A percentile compares a stretch with the other conserved stretches of the same genome.
These are phyloP conservation scores for Amanita brunnescens DNA, from an alignment of 768 basidiomycete genomes.

Conservation along the genomic window DNA sequence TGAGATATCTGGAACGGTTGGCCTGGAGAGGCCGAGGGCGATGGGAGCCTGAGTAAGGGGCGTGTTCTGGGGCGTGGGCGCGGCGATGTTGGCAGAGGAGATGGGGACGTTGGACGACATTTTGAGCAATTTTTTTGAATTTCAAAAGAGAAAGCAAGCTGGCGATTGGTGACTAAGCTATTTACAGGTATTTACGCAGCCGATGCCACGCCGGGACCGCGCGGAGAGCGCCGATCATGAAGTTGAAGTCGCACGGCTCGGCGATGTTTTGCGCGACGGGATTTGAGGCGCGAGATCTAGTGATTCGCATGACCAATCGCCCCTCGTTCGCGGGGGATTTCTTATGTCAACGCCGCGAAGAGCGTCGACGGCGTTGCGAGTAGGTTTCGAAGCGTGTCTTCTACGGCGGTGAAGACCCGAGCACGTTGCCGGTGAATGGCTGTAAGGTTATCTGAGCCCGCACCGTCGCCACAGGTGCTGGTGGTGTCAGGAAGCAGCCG, in stretches of 20 bases:
- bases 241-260: no score
- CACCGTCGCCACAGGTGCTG: slow-evolving; percentile 1
- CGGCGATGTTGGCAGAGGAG: slow-evolving; percentile 45
- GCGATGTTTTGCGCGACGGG: neutral
- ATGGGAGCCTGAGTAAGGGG: slow-evolving; percentile 80
- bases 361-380: slow-evolving; percentile 1
- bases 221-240: neutral
- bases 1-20: slow-evolving; percentile 80
- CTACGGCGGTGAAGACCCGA: neutral
- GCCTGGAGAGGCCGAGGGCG: slow-evolving; percentile 69
- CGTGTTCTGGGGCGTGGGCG: slow-evolving; percentile 94
- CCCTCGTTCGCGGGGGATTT: neutral
- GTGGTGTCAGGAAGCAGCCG: neutral
- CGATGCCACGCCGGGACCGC: neutral
- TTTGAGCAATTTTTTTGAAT: neutral
- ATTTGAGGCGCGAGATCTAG: neutral
- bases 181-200: neutral
- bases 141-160: neutral
- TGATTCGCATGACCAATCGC: slow-evolving; percentile 4
- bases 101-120: slow-evolving; percentile 73
- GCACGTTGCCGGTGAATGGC: neutral
- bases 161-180: neutral
- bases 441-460: neutral
- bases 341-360: slow-evolving; percentile 1
- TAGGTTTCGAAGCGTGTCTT: neutral